These are phyloP conservation scores for Brassica cretica DNA, from an alignment of 345 rosid species.

Conservation along the genomic window DNA sequence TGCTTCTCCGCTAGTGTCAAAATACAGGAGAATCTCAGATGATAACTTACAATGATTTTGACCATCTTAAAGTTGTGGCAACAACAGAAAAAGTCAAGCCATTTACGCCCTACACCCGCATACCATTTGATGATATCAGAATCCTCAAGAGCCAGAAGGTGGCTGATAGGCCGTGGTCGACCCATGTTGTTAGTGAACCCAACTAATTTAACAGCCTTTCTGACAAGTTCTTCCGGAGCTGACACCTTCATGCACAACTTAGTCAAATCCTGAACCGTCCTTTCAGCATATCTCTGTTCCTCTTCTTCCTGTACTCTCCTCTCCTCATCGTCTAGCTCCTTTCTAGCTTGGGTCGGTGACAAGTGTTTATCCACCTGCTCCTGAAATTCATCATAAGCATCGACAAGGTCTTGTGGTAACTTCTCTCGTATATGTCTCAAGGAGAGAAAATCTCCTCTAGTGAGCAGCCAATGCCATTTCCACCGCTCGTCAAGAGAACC, in stretches of 20 bases:
- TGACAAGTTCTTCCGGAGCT: constrained; percentile 77
- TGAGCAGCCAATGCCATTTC: constrained; percentile 80
- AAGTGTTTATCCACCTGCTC: constrained; percentile 76
- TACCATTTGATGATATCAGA: constrained; percentile 91
- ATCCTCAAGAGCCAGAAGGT: constrained; percentile 73
- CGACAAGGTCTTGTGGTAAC: constrained; percentile 69
- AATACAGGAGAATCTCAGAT: constrained; percentile 88
- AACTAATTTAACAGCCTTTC: constrained; percentile 77
- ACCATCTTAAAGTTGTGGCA: constrained; percentile 88
- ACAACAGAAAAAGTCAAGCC: constrained; percentile 93
- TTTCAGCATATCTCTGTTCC: constrained; percentile 64
- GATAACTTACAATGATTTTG: constrained; percentile 77
- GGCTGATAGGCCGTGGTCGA: constrained; percentile 76
- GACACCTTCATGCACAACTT: constrained; percentile 75
- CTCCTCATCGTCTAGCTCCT: constrained; percentile 66
- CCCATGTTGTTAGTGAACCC: constrained; percentile 93
- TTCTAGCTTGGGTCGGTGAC: constrained; percentile 59
- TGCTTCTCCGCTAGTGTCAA: constrained; percentile 90
- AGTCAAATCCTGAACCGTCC: constrained; percentile 71
- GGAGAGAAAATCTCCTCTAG: constrained; percentile 78
- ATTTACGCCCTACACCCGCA: constrained; percentile 82
- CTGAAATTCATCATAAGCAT: constrained; percentile 79
- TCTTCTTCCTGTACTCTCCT: constrained; percentile 62
- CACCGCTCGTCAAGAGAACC: constrained; percentile 75
- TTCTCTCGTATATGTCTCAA: constrained; percentile 75